Percentiles rank a stretch among this genome's conserved stretches.
phyloP scores from a whole-genome alignment of 169 alveolate genomes.

The Theileria parva region DNA sequence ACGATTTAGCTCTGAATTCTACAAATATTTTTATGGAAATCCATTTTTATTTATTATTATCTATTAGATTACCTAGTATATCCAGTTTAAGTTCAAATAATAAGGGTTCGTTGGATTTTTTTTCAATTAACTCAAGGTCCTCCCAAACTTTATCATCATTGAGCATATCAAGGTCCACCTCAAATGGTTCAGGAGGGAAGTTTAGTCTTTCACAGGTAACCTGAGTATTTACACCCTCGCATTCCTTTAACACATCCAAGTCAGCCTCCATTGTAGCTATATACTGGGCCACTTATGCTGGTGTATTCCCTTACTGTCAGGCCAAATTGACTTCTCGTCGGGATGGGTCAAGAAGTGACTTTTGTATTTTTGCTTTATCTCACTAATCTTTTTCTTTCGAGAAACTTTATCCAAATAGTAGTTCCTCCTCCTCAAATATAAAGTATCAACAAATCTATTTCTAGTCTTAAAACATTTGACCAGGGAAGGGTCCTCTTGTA shows the following conservation, averaged over 20 bases:
- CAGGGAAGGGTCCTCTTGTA: slow-evolving; percentile 10
- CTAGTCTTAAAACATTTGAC: slow-evolving; percentile 40
- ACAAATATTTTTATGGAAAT: neutral
- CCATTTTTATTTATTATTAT: slow-evolving; percentile 12
- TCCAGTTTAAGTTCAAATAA: slow-evolving; percentile 25
- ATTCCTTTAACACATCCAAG: slow-evolving; percentile 18
- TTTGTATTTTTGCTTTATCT: slow-evolving; percentile 70
- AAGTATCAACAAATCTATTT: slow-evolving; percentile 73
- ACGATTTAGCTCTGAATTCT: neutral
- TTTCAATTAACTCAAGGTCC: slow-evolving; percentile 5
- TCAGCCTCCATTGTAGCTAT: neutral
- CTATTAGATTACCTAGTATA: neutral
- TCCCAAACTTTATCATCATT: slow-evolving; percentile 38
- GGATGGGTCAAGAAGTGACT: slow-evolving; percentile 74
- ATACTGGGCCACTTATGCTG: slow-evolving; percentile 70
- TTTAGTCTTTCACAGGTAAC: slow-evolving; percentile 34
- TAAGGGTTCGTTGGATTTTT: neutral
- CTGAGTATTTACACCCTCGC: slow-evolving; percentile 45
- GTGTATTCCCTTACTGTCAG: slow-evolving; percentile 76
- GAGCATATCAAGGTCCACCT: slow-evolving; percentile 29
- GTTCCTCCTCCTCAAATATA: slow-evolving; percentile 75
- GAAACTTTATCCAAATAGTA: slow-evolving; percentile 72
- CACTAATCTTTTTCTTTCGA: slow-evolving; percentile 72
- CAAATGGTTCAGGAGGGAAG: slow-evolving; percentile 47
- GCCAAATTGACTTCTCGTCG: slow-evolving; percentile 77